Base-by-base conservation (phyloP, 495 filamentous ascomycete species). In the Apiosordaria backusii region DNA sequence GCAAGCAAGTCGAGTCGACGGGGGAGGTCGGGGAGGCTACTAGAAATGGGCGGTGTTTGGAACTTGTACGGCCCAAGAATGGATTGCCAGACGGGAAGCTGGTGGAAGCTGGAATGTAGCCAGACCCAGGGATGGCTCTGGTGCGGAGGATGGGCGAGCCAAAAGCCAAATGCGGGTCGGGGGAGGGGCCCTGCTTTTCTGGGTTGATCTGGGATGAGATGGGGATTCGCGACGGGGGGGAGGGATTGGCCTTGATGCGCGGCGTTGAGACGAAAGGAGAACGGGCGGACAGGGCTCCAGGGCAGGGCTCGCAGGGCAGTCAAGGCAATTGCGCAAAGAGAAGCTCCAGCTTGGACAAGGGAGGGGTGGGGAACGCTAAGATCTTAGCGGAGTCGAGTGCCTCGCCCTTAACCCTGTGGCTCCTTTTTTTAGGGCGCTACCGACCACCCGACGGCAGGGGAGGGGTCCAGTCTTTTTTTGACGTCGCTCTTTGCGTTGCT, bases 151-250 rank as follows among this genome's bases (percentile, higher is more conserved):
- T 19, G 18, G 62, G 65, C 65, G 40, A 64, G 35, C 35, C 35
- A 45, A 45, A 45, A 45, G 35, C 35, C 35, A 45, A 45, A 45
- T 13, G 35, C 21, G 61, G 58, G 58, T 24, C 60, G 67, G 52
- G 58, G 63, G 69, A 68, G 69, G 67, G 71, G 67, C 60, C 60
- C 64, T 50, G 57, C 66, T 62, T 71, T 70, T 67, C 35, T 45
- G 4, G 35, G 35, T 45, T 45, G 35, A 45, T 45, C 35, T 45
- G 35, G 35, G 35, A 45, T 68, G 67, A 65, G 69, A 68, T 62
- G 67, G 63, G 69, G 64, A 67, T 65, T 69, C 19, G 65, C 50
- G 67, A 68, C 62, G 35, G 62, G 61, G 71, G 63, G 54, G 52
- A 45, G 35, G 68, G 67, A 67, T 71, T 67, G 67, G 71, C 62